Conservation (phyloP, 192 early-diverging fungal genomes). For the Linnemannia schmuckeri region DNA sequence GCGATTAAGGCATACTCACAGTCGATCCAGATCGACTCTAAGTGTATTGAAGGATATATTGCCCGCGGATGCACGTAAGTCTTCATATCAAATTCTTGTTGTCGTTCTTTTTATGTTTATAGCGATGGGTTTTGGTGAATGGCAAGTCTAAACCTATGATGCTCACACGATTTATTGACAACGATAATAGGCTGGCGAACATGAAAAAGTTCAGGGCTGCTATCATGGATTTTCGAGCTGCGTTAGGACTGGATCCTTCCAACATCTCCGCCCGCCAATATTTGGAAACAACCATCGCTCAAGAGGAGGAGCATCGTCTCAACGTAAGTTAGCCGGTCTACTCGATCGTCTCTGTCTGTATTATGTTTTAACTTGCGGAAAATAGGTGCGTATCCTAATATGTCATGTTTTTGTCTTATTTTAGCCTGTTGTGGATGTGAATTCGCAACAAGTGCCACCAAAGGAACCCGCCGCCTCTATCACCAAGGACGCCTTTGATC, state of each 20-base stretch:
- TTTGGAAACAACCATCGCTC: slow-evolving; percentile 43
- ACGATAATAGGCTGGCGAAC: slow-evolving; percentile 27
- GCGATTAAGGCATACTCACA: slow-evolving; percentile 51
- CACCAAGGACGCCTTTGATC: neutral
- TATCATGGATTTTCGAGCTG: slow-evolving; percentile 50
- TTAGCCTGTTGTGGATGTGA: slow-evolving; percentile 7
- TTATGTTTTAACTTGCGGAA: neutral
- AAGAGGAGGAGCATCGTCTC: slow-evolving; percentile 37
- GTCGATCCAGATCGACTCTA: slow-evolving; percentile 42
- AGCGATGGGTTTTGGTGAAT: neutral
- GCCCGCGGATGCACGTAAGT: slow-evolving; percentile 59
- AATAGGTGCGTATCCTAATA: neutral
- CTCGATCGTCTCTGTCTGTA: neutral
- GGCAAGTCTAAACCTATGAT: neutral
- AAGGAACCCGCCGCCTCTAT: neutral
- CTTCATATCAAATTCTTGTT: neutral
- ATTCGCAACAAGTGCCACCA: neutral
- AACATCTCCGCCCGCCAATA: slow-evolving; percentile 39
- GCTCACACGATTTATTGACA: neutral
- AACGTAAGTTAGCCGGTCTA: slow-evolving; percentile 24
- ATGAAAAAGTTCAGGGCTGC: slow-evolving; percentile 37
- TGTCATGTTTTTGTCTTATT: neutral
- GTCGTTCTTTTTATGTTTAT: no score
- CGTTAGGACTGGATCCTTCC: slow-evolving; percentile 29
- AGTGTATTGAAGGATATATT: slow-evolving; percentile 40